A percentile compares a stretch with the other conserved stretches of the same genome.
Evolutionary conservation across 2,329 filamentous ascomycete species (phyloP).

Genomic region (Microcyclosporella mali): DNA sequence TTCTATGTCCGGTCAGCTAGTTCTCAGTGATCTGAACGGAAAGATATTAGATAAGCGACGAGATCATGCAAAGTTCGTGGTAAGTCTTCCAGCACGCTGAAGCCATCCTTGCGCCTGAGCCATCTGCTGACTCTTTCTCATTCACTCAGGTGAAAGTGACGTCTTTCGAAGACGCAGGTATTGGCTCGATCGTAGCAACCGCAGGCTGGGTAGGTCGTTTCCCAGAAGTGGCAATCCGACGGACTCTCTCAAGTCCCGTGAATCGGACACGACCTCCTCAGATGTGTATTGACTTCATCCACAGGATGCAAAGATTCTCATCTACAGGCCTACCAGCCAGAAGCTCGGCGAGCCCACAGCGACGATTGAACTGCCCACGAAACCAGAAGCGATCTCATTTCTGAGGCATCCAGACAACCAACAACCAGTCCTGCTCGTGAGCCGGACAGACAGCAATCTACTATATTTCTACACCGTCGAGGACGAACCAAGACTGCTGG

Average conservation of each 20-base stretch:
- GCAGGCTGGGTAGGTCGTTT: slow-evolving; percentile 46
- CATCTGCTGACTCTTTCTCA: too few species aligned
- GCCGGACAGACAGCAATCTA: slow-evolving; percentile 53
- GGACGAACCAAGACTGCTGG: slow-evolving; percentile 39
- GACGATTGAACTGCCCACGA: slow-evolving; percentile 42
- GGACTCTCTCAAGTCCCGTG: too few species aligned
- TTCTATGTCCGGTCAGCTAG: slow-evolving; percentile 55
- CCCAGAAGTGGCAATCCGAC: too few species aligned
- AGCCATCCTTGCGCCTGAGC: too few species aligned
- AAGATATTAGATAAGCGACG: slow-evolving; percentile 43
- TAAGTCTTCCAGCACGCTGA: too few species aligned
- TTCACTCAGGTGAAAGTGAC: slow-evolving; percentile 51
- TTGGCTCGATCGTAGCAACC: slow-evolving; percentile 44
- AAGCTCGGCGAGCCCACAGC: slow-evolving; percentile 37
- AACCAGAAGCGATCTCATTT: slow-evolving; percentile 54
- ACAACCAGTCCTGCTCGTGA: slow-evolving; percentile 47
- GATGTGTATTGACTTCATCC: too few species aligned
- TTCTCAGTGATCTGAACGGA: slow-evolving; percentile 41
- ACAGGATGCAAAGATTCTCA: slow-evolving; percentile 46
- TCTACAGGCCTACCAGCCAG: slow-evolving; percentile 39
- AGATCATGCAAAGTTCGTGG: slow-evolving; percentile 55
- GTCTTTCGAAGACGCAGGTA: slow-evolving; percentile 20
- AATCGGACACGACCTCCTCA: too few species aligned
- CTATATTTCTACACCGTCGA: slow-evolving; percentile 50
- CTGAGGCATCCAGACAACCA: slow-evolving; percentile 44